Evolutionary conservation across 345 rosid genomes (phyloP).

Genomic region (Lepidium didymum): DNA sequence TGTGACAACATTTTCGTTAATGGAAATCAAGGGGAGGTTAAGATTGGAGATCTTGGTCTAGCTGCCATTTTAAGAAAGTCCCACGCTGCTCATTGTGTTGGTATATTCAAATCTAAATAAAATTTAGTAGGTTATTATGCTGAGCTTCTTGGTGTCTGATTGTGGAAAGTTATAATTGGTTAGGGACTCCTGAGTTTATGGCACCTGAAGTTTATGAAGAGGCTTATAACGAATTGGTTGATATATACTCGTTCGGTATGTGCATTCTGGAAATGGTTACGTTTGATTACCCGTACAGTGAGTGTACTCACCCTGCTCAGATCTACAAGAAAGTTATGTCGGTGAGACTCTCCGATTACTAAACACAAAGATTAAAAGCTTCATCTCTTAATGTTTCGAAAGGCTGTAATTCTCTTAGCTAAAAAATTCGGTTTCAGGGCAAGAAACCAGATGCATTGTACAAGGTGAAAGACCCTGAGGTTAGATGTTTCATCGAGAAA

Average conservation of each 20-base stretch:
- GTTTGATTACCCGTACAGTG: slow-evolving; percentile 94
- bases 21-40: slow-evolving; percentile 91
- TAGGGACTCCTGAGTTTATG: slow-evolving; percentile 99
- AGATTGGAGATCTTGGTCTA: slow-evolving; percentile 79
- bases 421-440: slow-evolving; percentile 51
- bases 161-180: not conserved
- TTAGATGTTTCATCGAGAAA: slow-evolving; percentile 74
- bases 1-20: slow-evolving; percentile 87
- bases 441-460: slow-evolving; percentile 93
- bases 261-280: slow-evolving; percentile 97
- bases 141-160: not conserved
- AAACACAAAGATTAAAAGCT: not conserved
- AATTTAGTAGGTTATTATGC: not conserved
- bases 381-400: slow-evolving; percentile 15
- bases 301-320: slow-evolving; percentile 92
- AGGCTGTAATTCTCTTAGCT: not conserved
- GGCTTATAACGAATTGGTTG: slow-evolving; percentile 94
- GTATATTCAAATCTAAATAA: not conserved
- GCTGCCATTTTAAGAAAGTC: slow-evolving; percentile 35
- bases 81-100: slow-evolving; percentile 34
- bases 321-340: slow-evolving; percentile 98
- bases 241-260: slow-evolving; percentile 96
- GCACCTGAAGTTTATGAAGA: slow-evolving; percentile 99
- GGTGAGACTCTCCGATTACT: slow-evolving; percentile 42
- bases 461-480: slow-evolving; percentile 88